phyloP scores from a whole-genome alignment of 1,284 basidiomycete species.

The Xerocomus amazonicus region DNA sequence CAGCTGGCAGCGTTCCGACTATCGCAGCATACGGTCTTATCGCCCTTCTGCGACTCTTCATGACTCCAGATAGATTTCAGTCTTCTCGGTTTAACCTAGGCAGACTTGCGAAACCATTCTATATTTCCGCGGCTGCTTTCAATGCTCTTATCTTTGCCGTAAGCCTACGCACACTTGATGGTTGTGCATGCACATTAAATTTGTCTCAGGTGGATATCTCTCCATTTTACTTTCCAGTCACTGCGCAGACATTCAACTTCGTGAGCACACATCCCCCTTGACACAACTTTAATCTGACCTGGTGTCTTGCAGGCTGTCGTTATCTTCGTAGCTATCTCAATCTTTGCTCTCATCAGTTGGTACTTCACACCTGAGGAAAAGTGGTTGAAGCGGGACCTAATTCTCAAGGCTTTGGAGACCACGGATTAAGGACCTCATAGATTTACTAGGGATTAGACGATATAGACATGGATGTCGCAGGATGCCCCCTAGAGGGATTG shows the following conservation, averaged over 20 bases:
- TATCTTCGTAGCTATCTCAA: slow-evolving; percentile 73
- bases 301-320: slow-evolving; percentile 53
- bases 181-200: not conserved
- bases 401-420: slow-evolving; percentile 46
- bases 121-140: slow-evolving; percentile 63
- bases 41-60: slow-evolving; percentile 61
- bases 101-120: slow-evolving; percentile 61
- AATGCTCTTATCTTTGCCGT: slow-evolving; percentile 72
- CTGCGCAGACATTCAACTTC: slow-evolving; percentile 73
- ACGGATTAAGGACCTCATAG: slow-evolving; percentile 26
- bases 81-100: slow-evolving; percentile 70
- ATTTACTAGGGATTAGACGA: not conserved
- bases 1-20: slow-evolving; percentile 76
- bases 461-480: slow-evolving; percentile 3
- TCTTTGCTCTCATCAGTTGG: slow-evolving; percentile 75
- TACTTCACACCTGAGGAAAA: slow-evolving; percentile 70
- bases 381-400: slow-evolving; percentile 67
- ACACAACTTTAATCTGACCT: slow-evolving; percentile 13
- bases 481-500: slow-evolving; percentile 46
- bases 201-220: slow-evolving; percentile 62
- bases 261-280: slow-evolving; percentile 40
- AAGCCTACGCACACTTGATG: slow-evolving; percentile 26
- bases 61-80: slow-evolving; percentile 74
- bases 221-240: slow-evolving; percentile 80
- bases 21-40: slow-evolving; percentile 83